Percentiles rank a stretch among this genome's conserved stretches.
Conservation (phyloP, 2,329 filamentous ascomycete genomes). For the Hymenoscyphus salicellus region DNA sequence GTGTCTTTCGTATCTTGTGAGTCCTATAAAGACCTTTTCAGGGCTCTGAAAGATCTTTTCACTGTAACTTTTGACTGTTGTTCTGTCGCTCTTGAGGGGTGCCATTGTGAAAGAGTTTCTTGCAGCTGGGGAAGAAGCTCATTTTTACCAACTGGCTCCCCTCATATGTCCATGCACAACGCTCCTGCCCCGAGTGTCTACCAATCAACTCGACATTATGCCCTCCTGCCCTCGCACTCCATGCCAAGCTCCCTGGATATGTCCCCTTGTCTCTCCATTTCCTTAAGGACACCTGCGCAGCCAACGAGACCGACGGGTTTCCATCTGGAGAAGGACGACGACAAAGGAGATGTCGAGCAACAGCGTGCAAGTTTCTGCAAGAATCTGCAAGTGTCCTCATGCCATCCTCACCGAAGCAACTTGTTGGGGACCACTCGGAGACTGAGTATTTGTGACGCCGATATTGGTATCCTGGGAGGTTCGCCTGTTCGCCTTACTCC, state of each 20-base stretch:
- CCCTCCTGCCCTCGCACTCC: not conserved
- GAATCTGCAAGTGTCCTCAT: not conserved
- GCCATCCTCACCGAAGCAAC: not conserved
- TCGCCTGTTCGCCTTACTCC: not conserved
- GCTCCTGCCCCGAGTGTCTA: not conserved
- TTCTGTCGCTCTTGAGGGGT: not conserved
- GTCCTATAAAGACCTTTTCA: too few relatives aligned
- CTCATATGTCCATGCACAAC: not conserved
- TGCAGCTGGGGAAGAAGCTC: not conserved
- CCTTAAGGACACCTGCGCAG: not conserved
- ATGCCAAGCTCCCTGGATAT: not conserved
- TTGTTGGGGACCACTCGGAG: not conserved
- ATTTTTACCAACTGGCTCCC: not conserved
- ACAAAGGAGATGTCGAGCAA: not conserved
- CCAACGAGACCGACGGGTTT: not conserved
- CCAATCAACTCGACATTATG: not conserved
- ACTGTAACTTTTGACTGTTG: not conserved
- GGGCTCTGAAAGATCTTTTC: not conserved
- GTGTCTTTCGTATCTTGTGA: not conserved
- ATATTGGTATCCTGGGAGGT: not conserved
- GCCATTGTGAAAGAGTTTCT: not conserved
- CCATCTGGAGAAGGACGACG: not conserved
- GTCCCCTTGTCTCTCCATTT: not conserved
- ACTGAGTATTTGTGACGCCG: not conserved
- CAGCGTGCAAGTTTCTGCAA: not conserved